These are phyloP conservation scores for Penicillium paneum DNA, from an alignment of 2,329 filamentous ascomycete genomes.

Conservation along the genomic window DNA sequence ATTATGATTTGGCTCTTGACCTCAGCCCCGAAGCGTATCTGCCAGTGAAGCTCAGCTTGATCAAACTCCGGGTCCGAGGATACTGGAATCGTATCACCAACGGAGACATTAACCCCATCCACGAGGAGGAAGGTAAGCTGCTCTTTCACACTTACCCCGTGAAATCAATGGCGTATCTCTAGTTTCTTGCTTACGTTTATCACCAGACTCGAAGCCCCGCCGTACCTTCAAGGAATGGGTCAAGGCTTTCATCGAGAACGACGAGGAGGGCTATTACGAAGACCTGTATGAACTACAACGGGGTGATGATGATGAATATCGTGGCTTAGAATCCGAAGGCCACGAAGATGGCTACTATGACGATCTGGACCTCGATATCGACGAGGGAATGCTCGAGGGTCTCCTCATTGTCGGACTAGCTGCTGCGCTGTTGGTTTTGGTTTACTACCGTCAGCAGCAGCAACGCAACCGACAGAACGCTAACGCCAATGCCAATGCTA, in stretches of 20 bases:
- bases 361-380: constrained; percentile 60
- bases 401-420: constrained; percentile 77
- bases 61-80: constrained; percentile 79
- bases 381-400: constrained; percentile 79
- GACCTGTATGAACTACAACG: constrained; percentile 45
- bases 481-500: constrained; percentile 31
- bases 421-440: constrained; percentile 68
- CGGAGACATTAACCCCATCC: constrained; percentile 87
- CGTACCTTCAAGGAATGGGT: constrained; percentile 85
- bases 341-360: constrained; percentile 56
- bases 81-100: constrained; percentile 93
- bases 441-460: constrained; percentile 66
- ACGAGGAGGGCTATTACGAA: constrained; percentile 64
- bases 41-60: constrained; percentile 80
- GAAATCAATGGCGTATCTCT: neutral
- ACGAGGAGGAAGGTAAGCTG: constrained; percentile 74
- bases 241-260: constrained; percentile 73
- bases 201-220: constrained; percentile 64
- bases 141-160: constrained; percentile 7
- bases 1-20: constrained; percentile 88
- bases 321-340: constrained; percentile 27
- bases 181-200: neutral
- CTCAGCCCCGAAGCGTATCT: constrained; percentile 92
- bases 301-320: constrained; percentile 34
- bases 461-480: constrained; percentile 41